Conservation (phyloP, 768 basidiomycete genomes). For the Xerocomellus amylosporus region DNA sequence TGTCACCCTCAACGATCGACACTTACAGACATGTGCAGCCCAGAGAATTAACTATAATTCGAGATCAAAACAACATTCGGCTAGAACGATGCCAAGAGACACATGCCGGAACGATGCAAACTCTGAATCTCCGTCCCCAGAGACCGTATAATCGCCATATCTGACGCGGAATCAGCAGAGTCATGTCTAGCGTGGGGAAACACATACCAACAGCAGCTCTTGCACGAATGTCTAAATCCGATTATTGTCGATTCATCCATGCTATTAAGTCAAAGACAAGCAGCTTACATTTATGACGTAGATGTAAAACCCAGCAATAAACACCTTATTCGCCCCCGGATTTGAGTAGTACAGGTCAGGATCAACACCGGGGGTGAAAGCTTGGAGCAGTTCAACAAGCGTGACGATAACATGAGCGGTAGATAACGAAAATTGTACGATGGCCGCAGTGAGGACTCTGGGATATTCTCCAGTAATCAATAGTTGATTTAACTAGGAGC, state of each 20-base stretch:
- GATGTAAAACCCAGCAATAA: slow-evolving; percentile 16
- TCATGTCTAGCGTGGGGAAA: too few relatives aligned
- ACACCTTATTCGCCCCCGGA: slow-evolving; percentile 3
- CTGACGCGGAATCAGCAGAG: slow-evolving; percentile 4
- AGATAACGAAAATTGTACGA: too few relatives aligned
- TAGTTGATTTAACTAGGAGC: too few relatives aligned
- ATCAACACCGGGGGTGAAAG: too few relatives aligned
- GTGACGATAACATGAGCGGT: too few relatives aligned
- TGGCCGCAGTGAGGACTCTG: too few relatives aligned
- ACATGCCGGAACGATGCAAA: slow-evolving; percentile 17
- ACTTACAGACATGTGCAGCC: slow-evolving; percentile 18
- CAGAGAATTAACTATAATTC: slow-evolving; percentile 13
- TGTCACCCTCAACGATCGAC: not conserved
- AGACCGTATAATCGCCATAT: slow-evolving; percentile 25
- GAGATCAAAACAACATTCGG: too few relatives aligned
- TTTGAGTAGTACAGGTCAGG: not conserved
- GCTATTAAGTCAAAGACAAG: not conserved
- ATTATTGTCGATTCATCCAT: too few relatives aligned
- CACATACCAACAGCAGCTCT: too few relatives aligned
- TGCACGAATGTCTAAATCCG: too few relatives aligned
- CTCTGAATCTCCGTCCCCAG: slow-evolving; percentile 6
- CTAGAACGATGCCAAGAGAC: not conserved
- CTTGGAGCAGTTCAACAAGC: too few relatives aligned
- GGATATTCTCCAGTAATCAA: too few relatives aligned
- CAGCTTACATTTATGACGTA: slow-evolving; percentile 20